A percentile compares a stretch with the other conserved stretches of the same genome.
phyloP scores from a whole-genome alignment of 73 alveolate species.

The Paraurostyla sp. region DNA sequence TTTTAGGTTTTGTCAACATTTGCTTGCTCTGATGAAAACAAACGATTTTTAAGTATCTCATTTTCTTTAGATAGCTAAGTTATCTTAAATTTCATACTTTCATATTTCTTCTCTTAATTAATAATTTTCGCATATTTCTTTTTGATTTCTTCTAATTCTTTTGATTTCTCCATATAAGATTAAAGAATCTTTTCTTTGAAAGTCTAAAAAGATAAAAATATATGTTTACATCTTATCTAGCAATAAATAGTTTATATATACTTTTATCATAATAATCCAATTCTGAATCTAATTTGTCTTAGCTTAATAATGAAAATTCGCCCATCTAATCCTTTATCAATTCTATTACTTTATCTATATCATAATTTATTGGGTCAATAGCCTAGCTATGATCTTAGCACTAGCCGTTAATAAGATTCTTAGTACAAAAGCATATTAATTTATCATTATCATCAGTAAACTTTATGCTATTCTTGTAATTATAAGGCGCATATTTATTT shows the following conservation, averaged over 20 bases:
- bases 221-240: constrained; percentile 26
- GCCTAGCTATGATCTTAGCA: constrained; percentile 10
- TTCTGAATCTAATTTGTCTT: background rate
- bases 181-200: background rate
- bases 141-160: background rate
- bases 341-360: background rate
- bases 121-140: background rate
- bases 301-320: background rate
- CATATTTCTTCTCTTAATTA: background rate
- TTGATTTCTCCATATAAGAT: constrained; percentile 1
- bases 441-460: background rate
- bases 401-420: background rate
- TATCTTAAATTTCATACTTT: background rate
- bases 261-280: constrained; percentile 17
- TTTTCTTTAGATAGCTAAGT: background rate
- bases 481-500: background rate
- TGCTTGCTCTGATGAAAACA: background rate
- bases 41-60: background rate
- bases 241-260: background rate
- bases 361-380: background rate
- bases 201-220: background rate
- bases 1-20: background rate
- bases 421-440: constrained; percentile 28
- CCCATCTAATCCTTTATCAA: constrained; percentile 8
- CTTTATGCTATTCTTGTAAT: background rate